Conservation (phyloP, 1,139 yeast genomes). For the Blastobotrys apis region DNA sequence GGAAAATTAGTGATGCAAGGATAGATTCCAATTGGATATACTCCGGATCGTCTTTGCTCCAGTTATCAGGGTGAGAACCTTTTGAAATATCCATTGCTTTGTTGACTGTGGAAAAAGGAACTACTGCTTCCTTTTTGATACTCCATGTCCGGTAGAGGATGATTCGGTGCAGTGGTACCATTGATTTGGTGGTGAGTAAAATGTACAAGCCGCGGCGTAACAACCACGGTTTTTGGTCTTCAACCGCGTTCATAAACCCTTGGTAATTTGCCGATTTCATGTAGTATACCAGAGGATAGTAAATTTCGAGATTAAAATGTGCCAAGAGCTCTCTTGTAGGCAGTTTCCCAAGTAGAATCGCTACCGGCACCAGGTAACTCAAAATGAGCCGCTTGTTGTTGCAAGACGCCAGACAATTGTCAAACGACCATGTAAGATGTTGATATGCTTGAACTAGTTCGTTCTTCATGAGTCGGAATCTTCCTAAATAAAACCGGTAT, state of each 20-base stretch:
- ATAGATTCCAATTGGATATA: conserved; percentile 33
- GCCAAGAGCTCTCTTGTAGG: conserved; percentile 30
- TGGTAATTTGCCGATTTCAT: conserved; percentile 30
- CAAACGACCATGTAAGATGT: conserved; percentile 63
- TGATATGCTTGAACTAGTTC: conserved; percentile 52
- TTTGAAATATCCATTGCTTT: conserved; percentile 16
- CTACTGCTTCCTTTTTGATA: conserved; percentile 1
- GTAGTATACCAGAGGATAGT: conserved; percentile 30
- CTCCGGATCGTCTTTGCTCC: conserved; percentile 14
- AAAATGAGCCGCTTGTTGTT: conserved; percentile 42
- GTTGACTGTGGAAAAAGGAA: background rate
- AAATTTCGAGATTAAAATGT: conserved; percentile 24
- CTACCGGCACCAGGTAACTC: conserved; percentile 52
- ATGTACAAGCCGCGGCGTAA: conserved; percentile 29
- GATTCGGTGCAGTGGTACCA: conserved; percentile 31
- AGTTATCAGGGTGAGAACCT: conserved; percentile 14
- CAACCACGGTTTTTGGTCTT: conserved; percentile 27
- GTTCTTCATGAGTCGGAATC: conserved; percentile 58
- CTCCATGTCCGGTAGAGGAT: conserved; percentile 25
- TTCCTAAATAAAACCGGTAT: conserved; percentile 64
- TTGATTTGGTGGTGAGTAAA: conserved; percentile 27
- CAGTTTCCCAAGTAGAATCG: conserved; percentile 36
- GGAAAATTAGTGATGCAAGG: conserved; percentile 35
- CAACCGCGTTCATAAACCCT: conserved; percentile 27
- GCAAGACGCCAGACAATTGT: conserved; percentile 39